Evolutionary conservation across 306 rosid genomes (phyloP).

Genomic region (Vachellia pachyceras): DNA sequence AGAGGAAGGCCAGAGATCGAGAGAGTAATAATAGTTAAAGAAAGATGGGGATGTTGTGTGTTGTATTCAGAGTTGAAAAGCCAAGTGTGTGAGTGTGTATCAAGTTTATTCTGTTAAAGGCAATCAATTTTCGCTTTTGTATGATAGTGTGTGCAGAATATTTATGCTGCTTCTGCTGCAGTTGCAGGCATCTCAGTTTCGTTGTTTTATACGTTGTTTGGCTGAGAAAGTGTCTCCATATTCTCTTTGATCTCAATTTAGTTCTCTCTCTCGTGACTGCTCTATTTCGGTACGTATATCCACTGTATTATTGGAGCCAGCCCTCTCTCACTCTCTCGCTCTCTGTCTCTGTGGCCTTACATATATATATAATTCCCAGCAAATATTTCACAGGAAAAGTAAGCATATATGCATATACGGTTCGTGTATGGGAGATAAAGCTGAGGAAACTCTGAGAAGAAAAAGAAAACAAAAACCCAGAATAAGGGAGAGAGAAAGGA

Average conservation of each 20-base stretch:
- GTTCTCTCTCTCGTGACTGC: constrained; percentile 80
- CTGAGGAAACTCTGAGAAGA: neutral
- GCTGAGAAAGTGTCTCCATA: constrained; percentile 62
- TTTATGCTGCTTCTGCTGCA: constrained; percentile 36
- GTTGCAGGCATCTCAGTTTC: constrained; percentile 60
- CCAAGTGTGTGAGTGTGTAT: constrained; percentile 19
- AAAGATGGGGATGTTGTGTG: constrained; percentile 5
- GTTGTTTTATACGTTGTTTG: constrained; percentile 90
- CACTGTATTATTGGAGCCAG: constrained; percentile 71
- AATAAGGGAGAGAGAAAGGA: neutral
- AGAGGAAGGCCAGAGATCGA: constrained; percentile 34
- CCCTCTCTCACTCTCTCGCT: constrained; percentile 6
- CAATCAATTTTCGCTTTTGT: constrained; percentile 58
- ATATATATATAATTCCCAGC: no score
- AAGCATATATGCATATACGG: neutral
- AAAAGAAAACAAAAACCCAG: constrained; percentile 12
- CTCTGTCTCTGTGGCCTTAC: no score
- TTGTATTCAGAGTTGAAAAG: constrained; percentile 44
- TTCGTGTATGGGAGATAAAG: neutral
- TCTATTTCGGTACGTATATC: constrained; percentile 58
- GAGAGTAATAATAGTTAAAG: constrained; percentile 36
- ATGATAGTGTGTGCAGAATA: constrained; percentile 69
- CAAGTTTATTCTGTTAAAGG: constrained; percentile 39
- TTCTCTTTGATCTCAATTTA: constrained; percentile 64
- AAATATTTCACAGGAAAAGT: neutral